These are phyloP conservation scores for Vigna angularis DNA, from an alignment of 306 rosid genomes.

Conservation along the genomic window DNA sequence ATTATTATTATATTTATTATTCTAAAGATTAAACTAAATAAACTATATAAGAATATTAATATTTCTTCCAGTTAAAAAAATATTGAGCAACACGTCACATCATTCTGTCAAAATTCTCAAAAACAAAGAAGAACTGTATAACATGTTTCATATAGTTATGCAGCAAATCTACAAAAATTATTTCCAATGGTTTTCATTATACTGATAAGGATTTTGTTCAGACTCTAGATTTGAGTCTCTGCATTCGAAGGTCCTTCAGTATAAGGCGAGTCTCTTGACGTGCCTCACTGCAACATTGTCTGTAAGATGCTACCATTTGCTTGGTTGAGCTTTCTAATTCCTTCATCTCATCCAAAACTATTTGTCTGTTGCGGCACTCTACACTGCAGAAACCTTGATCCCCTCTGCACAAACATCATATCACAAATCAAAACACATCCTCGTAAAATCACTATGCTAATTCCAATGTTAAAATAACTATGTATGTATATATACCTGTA, in stretches of 20 bases:
- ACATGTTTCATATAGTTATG: not conserved
- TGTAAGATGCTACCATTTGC: constrained; percentile 38
- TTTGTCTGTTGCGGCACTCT: constrained; percentile 56
- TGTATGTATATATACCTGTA: constrained; percentile 42
- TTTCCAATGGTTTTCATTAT: constrained; percentile 32
- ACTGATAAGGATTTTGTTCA: constrained; percentile 16
- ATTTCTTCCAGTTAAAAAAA: not conserved
- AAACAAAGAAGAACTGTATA: not conserved
- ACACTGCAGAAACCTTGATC: constrained; percentile 59
- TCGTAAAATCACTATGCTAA: too few species aligned
- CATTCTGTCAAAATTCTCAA: not conserved
- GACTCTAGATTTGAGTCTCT: constrained; percentile 50
- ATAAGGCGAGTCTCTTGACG: constrained; percentile 48
- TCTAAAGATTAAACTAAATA: not conserved
- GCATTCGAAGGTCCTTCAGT: constrained; percentile 49
- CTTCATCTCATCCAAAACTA: constrained; percentile 51
- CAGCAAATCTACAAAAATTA: constrained; percentile 9
- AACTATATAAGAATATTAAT: not conserved
- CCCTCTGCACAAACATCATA: constrained; percentile 47
- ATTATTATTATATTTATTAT: too few species aligned
- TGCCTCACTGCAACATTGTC: constrained; percentile 47
- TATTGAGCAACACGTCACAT: not conserved
- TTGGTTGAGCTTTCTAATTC: constrained; percentile 47
- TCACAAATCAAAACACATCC: not conserved
- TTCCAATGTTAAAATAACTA: too few species aligned